Percentiles rank a stretch among this genome's conserved stretches.
phyloP scores from a whole-genome alignment of 169 alveolate genomes.

The Eimeria mitis region DNA sequence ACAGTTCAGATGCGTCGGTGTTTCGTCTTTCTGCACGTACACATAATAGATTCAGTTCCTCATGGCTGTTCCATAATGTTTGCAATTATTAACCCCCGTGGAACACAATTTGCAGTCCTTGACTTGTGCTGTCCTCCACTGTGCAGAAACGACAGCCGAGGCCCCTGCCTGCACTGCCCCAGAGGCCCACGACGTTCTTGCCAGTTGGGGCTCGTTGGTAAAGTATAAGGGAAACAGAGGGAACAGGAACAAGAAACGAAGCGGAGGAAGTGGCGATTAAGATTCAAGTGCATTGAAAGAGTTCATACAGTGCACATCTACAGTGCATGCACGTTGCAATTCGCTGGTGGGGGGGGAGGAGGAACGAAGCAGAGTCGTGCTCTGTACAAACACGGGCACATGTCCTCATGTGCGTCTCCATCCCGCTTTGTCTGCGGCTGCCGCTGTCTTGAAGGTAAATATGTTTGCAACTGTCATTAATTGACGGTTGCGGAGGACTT shows the following conservation, averaged over 20 bases:
- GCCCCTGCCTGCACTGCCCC: slow-evolving; percentile 83
- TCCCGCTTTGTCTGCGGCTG: background rate
- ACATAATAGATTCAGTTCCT: background rate
- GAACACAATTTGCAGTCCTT: background rate
- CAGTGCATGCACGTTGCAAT: background rate
- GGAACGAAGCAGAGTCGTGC: background rate
- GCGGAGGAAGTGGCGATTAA: background rate
- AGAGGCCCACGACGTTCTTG: slow-evolving; percentile 82
- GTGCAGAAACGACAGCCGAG: slow-evolving; percentile 77
- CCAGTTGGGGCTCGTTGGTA: slow-evolving; percentile 84
- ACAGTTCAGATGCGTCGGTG: background rate
- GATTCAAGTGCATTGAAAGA: background rate
- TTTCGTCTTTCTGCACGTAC: background rate
- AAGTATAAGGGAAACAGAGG: background rate
- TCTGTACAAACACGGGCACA: background rate
- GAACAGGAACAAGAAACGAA: background rate
- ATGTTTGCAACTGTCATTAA: background rate
- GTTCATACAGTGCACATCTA: background rate
- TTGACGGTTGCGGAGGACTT: background rate
- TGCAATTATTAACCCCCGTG: background rate
- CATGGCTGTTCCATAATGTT: background rate
- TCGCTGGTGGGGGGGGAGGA: background rate
- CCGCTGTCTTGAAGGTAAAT: background rate
- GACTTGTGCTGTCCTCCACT: background rate
- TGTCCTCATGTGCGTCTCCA: too few relatives aligned